Percentiles rank a stretch among this genome's conserved stretches.
These are phyloP conservation scores for Epichloe elymi DNA, from an alignment of 2,329 filamentous ascomycete species.

Conservation along the genomic window DNA sequence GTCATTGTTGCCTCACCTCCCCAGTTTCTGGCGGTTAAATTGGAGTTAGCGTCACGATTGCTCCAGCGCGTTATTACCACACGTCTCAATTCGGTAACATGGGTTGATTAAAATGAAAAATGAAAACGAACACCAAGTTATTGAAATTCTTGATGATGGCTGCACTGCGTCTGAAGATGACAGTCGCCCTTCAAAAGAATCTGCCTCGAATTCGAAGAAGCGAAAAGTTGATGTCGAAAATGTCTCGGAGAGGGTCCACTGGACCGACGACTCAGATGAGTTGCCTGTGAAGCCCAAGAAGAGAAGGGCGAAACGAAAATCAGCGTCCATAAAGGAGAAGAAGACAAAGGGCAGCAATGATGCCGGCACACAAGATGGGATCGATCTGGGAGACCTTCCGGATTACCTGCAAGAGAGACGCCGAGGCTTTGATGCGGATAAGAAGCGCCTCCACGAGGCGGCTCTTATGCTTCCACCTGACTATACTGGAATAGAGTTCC, in stretches of 20 bases:
- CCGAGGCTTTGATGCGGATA: constrained; percentile 51
- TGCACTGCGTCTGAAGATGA: constrained; percentile 11
- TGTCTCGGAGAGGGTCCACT: constrained; percentile 32
- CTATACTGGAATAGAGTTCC: constrained; percentile 63
- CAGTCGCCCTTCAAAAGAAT: constrained; percentile 2
- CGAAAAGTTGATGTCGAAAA: constrained; percentile 22
- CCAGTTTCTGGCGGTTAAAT: too few relatives aligned
- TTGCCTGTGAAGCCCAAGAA: constrained; percentile 43
- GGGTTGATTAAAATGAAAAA: constrained; percentile 4
- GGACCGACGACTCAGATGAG: constrained; percentile 46
- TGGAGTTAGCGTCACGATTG: background rate
- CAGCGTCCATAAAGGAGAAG: constrained; percentile 14
- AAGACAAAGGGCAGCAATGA: constrained; percentile 15
- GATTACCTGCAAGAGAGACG: constrained; percentile 61
- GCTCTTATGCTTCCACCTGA: constrained; percentile 67
- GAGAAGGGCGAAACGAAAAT: constrained; percentile 16
- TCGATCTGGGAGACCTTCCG: constrained; percentile 49
- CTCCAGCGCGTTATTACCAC: background rate
- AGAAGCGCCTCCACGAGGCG: constrained; percentile 45
- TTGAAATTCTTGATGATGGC: constrained; percentile 16
- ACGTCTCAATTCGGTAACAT: background rate
- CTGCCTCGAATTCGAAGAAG: constrained; percentile 15
- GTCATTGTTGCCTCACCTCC: too few relatives aligned
- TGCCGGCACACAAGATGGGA: constrained; percentile 26
- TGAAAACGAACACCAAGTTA: constrained; percentile 7